Evolutionary conservation across 495 filamentous ascomycete genomes (phyloP), one percentile per base, ranked within the genome.

Genomic region (Saxophila tyrrhenica): DNA sequence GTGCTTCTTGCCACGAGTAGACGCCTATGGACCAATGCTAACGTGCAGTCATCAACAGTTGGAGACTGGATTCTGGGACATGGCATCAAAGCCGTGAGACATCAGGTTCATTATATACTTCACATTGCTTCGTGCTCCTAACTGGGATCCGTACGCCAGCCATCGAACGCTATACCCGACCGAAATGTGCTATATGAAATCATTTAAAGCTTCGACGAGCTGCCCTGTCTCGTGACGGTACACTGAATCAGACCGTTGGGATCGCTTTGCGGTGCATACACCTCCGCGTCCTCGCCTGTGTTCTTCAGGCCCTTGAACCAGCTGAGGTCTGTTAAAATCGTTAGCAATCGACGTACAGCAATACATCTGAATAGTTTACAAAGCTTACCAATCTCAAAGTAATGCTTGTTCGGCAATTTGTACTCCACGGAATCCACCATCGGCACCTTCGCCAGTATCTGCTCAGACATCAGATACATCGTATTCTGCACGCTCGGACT

Each of bases 271-370:
- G 92, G 92, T 25, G 86, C 91, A 67, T 88, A 97, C 42, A 98
- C 92, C 67, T 95, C 89, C 54, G 92, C 92, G 57, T 97, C 84
- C 73, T 89, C 87, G 73, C 92, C 92, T 10, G 88, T 97, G 72
- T 98, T 98, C 78, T 96, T 88, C 64, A 88, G 64, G 22, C 89
- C 90, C 72, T 96, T 95, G 77, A 95, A 87, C 92, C 92, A 98
- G 73, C 83, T 87, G 62, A 98, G 70, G 65, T 95, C 89, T 92
- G 67, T 23, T 29, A 13, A 35, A 35, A 13, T 7, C 5, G 29
- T 35, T 35, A 35, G 29, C 29, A 35, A 35, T 35, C 5, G 29
- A 7, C 5, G 7, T 35, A n/a, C n/a, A 35, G 29, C 29, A 35
- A 35, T 13, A 13, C 7, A 13, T 35, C n/a, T 35, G 29, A 7